phyloP scores from a whole-genome alignment of 2,329 filamentous ascomycete species.

The Aspergillus novofumigatus region DNA sequence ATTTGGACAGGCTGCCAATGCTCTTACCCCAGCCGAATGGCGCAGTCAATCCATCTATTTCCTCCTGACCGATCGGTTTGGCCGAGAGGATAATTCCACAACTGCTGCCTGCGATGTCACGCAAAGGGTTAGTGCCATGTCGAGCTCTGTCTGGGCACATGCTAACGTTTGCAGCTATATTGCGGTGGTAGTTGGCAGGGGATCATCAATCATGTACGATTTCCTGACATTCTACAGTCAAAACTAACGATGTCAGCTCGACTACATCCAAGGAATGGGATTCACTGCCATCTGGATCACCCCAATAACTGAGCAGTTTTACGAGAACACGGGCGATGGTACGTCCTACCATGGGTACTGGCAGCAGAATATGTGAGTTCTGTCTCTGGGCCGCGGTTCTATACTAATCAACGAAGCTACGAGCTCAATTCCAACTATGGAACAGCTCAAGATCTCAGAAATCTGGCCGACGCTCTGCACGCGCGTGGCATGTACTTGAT shows the following conservation, averaged over 20 bases:
- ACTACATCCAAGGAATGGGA: constrained; percentile 46
- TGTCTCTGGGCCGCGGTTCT: no score
- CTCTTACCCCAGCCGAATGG: constrained; percentile 23
- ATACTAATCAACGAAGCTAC: constrained; percentile 27
- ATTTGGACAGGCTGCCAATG: not conserved
- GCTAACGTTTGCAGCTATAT: constrained; percentile 24
- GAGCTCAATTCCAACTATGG: constrained; percentile 58
- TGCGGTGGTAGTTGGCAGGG: constrained; percentile 47
- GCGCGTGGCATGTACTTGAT: constrained; percentile 55
- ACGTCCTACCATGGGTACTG: constrained; percentile 47
- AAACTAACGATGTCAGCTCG: constrained; percentile 27
- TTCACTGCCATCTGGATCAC: constrained; percentile 48
- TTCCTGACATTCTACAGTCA: not conserved
- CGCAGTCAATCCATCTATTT: constrained; percentile 41
- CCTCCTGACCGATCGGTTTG: constrained; percentile 42
- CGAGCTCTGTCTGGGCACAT: not conserved
- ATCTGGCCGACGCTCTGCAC: constrained; percentile 54
- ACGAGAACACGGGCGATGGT: constrained; percentile 31
- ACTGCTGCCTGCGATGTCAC: constrained; percentile 23
- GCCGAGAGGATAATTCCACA: constrained; percentile 33
- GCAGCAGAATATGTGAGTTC: constrained; percentile 44
- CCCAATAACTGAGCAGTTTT: constrained; percentile 37
- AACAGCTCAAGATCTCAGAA: constrained; percentile 55
- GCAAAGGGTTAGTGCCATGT: not conserved
- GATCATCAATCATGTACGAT: constrained; percentile 33